phyloP scores from a whole-genome alignment of 2,329 filamentous ascomycete species.

The Cladosporium velox region DNA sequence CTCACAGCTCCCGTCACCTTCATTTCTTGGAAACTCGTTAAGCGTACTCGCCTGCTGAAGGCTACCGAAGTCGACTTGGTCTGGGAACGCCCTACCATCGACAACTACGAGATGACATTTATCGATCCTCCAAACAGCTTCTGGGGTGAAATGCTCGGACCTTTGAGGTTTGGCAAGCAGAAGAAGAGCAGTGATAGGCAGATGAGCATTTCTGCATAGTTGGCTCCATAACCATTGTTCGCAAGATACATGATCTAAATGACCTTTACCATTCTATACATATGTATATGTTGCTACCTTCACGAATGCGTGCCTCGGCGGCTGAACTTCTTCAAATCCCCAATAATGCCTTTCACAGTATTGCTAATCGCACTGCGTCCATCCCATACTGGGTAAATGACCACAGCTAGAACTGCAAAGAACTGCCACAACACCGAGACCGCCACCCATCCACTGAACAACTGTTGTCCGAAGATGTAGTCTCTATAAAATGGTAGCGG shows the following conservation, averaged over 20 bases:
- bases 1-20: slow-evolving; percentile 51
- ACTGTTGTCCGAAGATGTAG: not conserved
- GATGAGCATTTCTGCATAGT: slow-evolving; percentile 6
- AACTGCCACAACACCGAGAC: not conserved
- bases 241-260: not conserved
- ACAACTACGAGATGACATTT: slow-evolving; percentile 59
- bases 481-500: not conserved
- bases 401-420: not conserved
- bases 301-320: not conserved
- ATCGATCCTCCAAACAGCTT: slow-evolving; percentile 52
- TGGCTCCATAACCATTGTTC: not conserved
- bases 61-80: slow-evolving; percentile 60
- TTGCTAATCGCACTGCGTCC: not conserved
- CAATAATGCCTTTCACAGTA: not conserved
- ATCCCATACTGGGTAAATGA: not conserved
- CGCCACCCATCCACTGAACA: not conserved
- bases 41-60: slow-evolving; percentile 58
- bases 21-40: slow-evolving; percentile 64
- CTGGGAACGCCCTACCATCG: slow-evolving; percentile 64
- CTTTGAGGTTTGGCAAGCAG: slow-evolving; percentile 41
- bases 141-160: slow-evolving; percentile 55
- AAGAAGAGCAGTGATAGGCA: slow-evolving; percentile 22
- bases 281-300: not conserved
- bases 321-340: not conserved
- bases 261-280: not conserved